Evolutionary conservation across 1,139 yeast genomes (phyloP).

Genomic region (Hemisphaericaspora xylanilytica): DNA sequence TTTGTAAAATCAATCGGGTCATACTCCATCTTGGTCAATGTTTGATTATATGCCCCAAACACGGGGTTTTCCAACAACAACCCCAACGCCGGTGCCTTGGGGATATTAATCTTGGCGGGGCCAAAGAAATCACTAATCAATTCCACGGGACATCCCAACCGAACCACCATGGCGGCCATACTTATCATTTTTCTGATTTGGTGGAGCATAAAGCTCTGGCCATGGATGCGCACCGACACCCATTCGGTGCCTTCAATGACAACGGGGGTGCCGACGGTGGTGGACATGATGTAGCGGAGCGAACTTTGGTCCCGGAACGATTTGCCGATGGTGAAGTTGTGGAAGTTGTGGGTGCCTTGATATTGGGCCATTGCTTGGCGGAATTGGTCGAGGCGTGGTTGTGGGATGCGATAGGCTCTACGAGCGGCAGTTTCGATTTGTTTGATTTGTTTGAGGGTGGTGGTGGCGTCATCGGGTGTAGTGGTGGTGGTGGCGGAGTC

Average conservation of each 20-base stretch:
- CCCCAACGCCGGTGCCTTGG: slow-evolving; percentile 97
- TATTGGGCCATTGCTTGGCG: slow-evolving; percentile 70
- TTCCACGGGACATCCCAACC: slow-evolving; percentile 79
- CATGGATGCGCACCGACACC: slow-evolving; percentile 94
- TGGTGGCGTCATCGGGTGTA: slow-evolving; percentile 1
- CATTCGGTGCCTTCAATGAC: slow-evolving; percentile 93
- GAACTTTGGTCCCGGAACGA: slow-evolving; percentile 84
- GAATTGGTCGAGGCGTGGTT: slow-evolving; percentile 58
- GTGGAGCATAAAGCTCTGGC: slow-evolving; percentile 97
- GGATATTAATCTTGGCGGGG: slow-evolving; percentile 75
- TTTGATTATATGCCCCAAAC: slow-evolving; percentile 77
- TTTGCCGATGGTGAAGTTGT: slow-evolving; percentile 91
- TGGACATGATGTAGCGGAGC: slow-evolving; percentile 72
- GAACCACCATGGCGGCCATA: slow-evolving; percentile 81
- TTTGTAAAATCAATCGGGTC: slow-evolving; percentile 69
- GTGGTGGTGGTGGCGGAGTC: slow-evolving; percentile 2
- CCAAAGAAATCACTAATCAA: slow-evolving; percentile 81
- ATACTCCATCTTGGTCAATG: slow-evolving; percentile 75
- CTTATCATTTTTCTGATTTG: slow-evolving; percentile 98
- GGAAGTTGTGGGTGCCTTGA: slow-evolving; percentile 91
- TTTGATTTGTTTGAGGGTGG: slow-evolving; percentile 58
- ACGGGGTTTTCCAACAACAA: slow-evolving; percentile 87
- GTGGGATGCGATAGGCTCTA: slow-evolving; percentile 64
- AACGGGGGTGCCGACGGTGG: slow-evolving; percentile 86
- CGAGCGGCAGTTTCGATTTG: slow-evolving; percentile 66